Evolutionary conservation across 768 basidiomycete genomes (phyloP), one percentile per base, ranked within the genome.

Genomic region (Auricularia heimuer): DNA sequence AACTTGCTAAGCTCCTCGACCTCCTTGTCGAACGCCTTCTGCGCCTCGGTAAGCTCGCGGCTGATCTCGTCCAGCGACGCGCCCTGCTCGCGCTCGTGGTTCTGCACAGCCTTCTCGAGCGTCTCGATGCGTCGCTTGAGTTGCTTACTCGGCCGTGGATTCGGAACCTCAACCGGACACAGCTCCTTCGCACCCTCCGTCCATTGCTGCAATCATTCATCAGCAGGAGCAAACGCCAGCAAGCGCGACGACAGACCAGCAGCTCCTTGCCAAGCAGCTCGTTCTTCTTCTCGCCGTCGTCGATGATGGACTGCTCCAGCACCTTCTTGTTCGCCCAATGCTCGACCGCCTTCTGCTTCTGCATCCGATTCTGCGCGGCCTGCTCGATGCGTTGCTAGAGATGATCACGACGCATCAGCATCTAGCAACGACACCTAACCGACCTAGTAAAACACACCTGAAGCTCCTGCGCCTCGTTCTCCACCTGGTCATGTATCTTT

Each of bases 31-130:
- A 88, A 76, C 33, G 79, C 82, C 4, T 78, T 79, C 68, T 82
- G 82, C 11, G 87, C 84, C 65, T 81, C 84, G 71, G 86, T 86
- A 24, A 94, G 79, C 69, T 90, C 85, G 12, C 80, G 77, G 0
- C 86, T 82, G 80, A 96, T 84, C 62, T 92, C 85, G 63, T 92
- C 91, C 4, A 92, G 82, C 1, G 85, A 82, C 0, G 86, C 85
- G 7, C 92, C 92, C 63, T 92, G 85, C 90, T 75, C 79, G 69
- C 78, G 83, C 73, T 88, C 87, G 34, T 87, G 83, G 68, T 86
- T 84, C 65, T 83, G 78, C 67, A 95, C 72, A 1, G 89, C 87
- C 34, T 77, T 78, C 68, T 87, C 77, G 3, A 88, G 82, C 2
- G 85, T 84, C 0, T 87, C 80, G 34, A 94, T 79, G 33, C 92